These are phyloP conservation scores for Quillaja saponaria DNA, from an alignment of 306 rosid genomes.

Conservation along the genomic window DNA sequence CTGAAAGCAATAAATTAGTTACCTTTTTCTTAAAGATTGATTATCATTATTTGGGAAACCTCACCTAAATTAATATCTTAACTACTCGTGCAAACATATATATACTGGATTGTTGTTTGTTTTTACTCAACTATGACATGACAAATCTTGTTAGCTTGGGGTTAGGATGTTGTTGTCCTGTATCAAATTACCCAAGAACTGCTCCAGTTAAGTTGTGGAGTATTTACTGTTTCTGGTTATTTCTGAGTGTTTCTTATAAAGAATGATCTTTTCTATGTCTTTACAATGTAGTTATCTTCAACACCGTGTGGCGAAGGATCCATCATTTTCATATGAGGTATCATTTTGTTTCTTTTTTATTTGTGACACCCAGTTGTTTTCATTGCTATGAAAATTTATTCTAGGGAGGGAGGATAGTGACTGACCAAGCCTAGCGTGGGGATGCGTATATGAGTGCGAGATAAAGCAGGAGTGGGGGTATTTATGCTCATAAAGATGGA, in stretches of 20 bases:
- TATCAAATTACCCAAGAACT: conserved; percentile 1
- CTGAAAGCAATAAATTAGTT: too few relatives aligned
- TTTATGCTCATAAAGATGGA: too few relatives aligned
- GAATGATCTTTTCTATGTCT: conserved; percentile 24
- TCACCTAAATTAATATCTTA: too few relatives aligned
- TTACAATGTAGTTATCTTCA: conserved; percentile 76
- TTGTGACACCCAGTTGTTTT: neutral
- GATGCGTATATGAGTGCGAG: too few relatives aligned
- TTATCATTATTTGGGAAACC: too few relatives aligned
- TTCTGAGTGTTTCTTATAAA: conserved; percentile 12
- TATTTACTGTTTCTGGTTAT: conserved; percentile 26
- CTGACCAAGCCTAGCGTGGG: too few relatives aligned
- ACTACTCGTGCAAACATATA: too few relatives aligned
- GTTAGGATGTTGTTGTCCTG: conserved; percentile 5
- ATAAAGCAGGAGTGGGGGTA: too few relatives aligned
- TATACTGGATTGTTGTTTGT: too few relatives aligned
- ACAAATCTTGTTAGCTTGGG: neutral
- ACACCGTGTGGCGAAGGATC: conserved; percentile 70
- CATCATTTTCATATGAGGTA: conserved; percentile 93
- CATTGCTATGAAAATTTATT: neutral
- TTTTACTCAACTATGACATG: too few relatives aligned
- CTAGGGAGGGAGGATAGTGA: too few relatives aligned
- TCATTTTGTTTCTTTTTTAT: conserved; percentile 1
- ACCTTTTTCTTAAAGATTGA: too few relatives aligned
- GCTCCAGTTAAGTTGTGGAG: conserved; percentile 4